Percentiles rank a stretch among this genome's conserved stretches.
These are phyloP conservation scores for Cyberlindnera galapagoensis DNA, from an alignment of 805 yeast genomes.

Conservation along the genomic window DNA sequence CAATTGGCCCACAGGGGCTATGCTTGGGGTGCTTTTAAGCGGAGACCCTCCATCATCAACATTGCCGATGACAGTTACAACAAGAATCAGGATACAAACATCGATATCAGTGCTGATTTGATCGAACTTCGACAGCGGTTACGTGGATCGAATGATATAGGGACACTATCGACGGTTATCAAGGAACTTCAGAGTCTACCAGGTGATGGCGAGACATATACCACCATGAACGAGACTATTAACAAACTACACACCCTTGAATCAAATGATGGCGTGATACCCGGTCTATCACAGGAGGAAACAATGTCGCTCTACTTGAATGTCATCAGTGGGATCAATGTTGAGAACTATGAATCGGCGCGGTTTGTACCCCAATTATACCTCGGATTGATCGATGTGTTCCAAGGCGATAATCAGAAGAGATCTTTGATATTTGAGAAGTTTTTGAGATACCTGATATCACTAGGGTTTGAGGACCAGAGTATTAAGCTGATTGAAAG, in stretches of 20 bases:
- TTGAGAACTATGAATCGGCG: slow-evolving; percentile 17
- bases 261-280: slow-evolving; percentile 9
- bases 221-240: slow-evolving; percentile 14
- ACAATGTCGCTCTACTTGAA: slow-evolving; percentile 6
- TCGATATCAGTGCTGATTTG: no score
- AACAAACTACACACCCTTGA: no score
- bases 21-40: no score
- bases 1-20: no score
- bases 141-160: background rate
- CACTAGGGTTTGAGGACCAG: slow-evolving; percentile 14
- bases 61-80: no score
- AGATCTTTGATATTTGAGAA: slow-evolving; percentile 7
- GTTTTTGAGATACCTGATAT: slow-evolving; percentile 13
- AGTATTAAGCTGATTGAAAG: slow-evolving; percentile 3
- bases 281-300: slow-evolving; percentile 8
- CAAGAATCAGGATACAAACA: no score
- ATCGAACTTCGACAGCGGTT: slow-evolving; percentile 6
- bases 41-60: no score
- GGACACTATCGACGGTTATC: slow-evolving; percentile 3
- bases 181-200: slow-evolving; percentile 1
- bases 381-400: slow-evolving; percentile 11
- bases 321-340: slow-evolving; percentile 8
- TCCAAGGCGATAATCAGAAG: slow-evolving; percentile 1
- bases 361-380: slow-evolving; percentile 21
- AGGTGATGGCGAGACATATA: slow-evolving; percentile 4